Base-by-base conservation (phyloP, 768 basidiomycete genomes). In the Infundibulicybe gibba region DNA sequence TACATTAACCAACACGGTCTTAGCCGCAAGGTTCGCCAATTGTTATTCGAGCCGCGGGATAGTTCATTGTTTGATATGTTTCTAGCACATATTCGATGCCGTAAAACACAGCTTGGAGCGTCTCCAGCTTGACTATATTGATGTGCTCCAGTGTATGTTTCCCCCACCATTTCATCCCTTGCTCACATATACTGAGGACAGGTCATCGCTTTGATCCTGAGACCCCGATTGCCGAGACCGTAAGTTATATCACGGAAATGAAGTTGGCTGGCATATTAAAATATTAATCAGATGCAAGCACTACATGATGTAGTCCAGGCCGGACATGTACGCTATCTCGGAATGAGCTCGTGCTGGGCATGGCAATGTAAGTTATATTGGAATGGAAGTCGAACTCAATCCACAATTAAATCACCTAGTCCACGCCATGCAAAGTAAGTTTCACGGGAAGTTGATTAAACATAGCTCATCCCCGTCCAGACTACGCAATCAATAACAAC, bases 71-170 rank as follows among this genome's bases (percentile, higher is more conserved):
- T 8, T 25, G 25, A 19, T n/a, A 38, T 38, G 11, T 44, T 25
- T 20, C 20, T 20, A 89, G 81, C 80, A 83, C 55, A 88, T 90
- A 32, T 90, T 91, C 54, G 83, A 83, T 31, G 68, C 79, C 0
- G 77, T 85, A 30, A 81, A 83, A 55, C 64, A 67, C 13, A 80
- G 79, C 38, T 62, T 90, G 49, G 63, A 84, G 57, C 74, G 87
- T 14, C 70, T 91, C 2, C 83, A 88, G 40, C 61, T 87, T 20
- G 88, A 90, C 44, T 87, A 89, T 51, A 72, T 91, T 54, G 90
- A 90, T 56, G 64, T 90, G 1, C 64, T 89, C 8, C 87, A 90
- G 66, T 85, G 84, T 73, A 54, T 49, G 70, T 17, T 38, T 10
- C 17, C 35, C 35, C 10, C 35, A 10, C 17, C 25, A 3, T 3